These are phyloP conservation scores for Globisporangium cystogenes DNA, from an alignment of 352 stramenopile genomes.

Conservation along the genomic window DNA sequence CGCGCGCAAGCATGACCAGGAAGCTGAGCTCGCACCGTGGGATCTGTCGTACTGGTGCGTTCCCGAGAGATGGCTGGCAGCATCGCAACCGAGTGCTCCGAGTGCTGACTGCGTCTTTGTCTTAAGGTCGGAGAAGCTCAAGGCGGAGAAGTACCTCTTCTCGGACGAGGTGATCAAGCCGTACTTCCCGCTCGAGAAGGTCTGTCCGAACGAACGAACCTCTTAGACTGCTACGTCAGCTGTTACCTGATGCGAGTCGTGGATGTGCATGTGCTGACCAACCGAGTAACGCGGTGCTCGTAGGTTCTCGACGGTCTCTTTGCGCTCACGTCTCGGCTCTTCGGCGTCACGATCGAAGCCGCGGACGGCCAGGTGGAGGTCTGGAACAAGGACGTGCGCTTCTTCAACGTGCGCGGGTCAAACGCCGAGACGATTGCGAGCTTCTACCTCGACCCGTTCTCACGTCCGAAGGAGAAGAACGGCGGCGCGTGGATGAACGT, in stretches of 20 bases:
- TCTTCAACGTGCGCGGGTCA: slow-evolving; percentile 91
- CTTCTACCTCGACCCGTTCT: slow-evolving; percentile 98
- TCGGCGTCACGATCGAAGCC: slow-evolving; percentile 91
- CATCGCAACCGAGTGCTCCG: too few species aligned
- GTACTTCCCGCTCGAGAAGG: slow-evolving; percentile 95
- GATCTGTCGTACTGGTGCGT: slow-evolving; percentile 92
- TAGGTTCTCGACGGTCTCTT: slow-evolving; percentile 93
- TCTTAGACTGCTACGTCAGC: too few species aligned
- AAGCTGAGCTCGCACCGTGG: slow-evolving; percentile 86
- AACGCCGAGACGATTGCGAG: slow-evolving; percentile 88
- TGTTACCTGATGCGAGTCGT: neutral
- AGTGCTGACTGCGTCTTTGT: neutral
- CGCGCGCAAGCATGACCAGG: slow-evolving; percentile 72
- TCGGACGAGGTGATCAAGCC: slow-evolving; percentile 96
- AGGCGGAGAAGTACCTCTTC: slow-evolving; percentile 94
- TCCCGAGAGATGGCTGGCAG: too few species aligned
- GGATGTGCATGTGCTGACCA: neutral
- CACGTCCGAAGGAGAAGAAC: slow-evolving; percentile 95
- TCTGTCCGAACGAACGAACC: slow-evolving; percentile 14
- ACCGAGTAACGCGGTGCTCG: neutral
- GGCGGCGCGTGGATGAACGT: slow-evolving; percentile 98
- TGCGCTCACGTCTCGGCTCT: slow-evolving; percentile 90
- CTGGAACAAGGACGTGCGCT: slow-evolving; percentile 96
- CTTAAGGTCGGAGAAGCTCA: slow-evolving; percentile 89
- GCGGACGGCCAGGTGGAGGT: slow-evolving; percentile 59